These are phyloP conservation scores for Amanita inopinata DNA, from an alignment of 768 basidiomycete species.

Conservation along the genomic window DNA sequence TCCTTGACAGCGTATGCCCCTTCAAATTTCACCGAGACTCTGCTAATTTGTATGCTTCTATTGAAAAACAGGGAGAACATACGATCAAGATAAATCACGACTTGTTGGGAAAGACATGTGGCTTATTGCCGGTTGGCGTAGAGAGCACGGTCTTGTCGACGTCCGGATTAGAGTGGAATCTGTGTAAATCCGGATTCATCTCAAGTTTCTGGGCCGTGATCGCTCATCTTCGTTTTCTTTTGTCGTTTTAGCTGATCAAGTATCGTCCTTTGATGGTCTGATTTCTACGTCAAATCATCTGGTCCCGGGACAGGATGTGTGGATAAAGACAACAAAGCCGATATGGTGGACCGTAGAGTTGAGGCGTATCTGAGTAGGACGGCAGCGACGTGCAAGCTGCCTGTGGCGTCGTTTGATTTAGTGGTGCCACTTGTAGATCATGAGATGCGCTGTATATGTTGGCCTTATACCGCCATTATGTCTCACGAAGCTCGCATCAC, in stretches of 20 bases:
- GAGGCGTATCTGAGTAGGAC: constrained; percentile 14
- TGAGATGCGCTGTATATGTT: neutral
- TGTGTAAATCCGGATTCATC: constrained; percentile 41
- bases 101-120: constrained; percentile 80
- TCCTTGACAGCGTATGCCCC: constrained; percentile 59
- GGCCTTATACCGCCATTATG: constrained; percentile 16
- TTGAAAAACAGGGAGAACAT: constrained; percentile 64
- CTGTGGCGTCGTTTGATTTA: neutral
- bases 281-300: constrained; percentile 95
- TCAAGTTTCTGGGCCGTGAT: neutral
- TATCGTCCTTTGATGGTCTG: constrained; percentile 76
- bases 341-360: constrained; percentile 90
- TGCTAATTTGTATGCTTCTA: neutral
- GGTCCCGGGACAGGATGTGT: constrained; percentile 46
- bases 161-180: constrained; percentile 80
- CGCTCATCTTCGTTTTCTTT: neutral
- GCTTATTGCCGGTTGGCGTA: constrained; percentile 86
- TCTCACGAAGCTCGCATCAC: constrained; percentile 23
- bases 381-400: too few species aligned
- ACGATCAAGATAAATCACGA: constrained; percentile 63
- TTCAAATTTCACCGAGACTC: neutral
- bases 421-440: neutral
- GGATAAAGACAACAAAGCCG: constrained; percentile 67
- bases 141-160: constrained; percentile 73
- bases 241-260: constrained; percentile 34